Percentiles rank a stretch among this genome's conserved stretches.
phyloP scores from a whole-genome alignment of 2,329 filamentous ascomycete genomes.

The Colletotrichum sp. region DNA sequence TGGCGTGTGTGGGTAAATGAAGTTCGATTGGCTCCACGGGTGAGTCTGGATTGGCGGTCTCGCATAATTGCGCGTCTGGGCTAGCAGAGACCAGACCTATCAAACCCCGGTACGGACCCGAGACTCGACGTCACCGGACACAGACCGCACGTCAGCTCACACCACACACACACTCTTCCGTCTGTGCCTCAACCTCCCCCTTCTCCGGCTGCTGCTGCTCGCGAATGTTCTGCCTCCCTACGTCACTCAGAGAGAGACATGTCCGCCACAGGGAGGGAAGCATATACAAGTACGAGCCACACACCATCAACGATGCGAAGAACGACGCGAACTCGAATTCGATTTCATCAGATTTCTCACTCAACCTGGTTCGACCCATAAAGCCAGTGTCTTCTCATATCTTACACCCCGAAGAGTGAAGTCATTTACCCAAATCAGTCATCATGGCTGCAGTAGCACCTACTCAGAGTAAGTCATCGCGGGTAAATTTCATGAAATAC shows the following conservation, averaged over 20 bases:
- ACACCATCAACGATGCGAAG: neutral
- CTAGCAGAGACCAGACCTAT: slow-evolving; percentile 3
- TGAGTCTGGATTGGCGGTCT: slow-evolving; percentile 7
- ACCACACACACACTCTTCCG: neutral
- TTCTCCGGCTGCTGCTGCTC: neutral
- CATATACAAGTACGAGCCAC: neutral
- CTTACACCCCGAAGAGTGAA: neutral
- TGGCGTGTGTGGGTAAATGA: neutral
- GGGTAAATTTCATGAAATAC: neutral
- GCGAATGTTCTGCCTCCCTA: neutral
- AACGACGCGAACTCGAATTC: neutral
- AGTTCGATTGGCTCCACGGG: neutral
- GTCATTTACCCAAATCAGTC: neutral
- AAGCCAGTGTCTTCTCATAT: neutral
- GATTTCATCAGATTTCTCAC: neutral
- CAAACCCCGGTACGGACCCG: slow-evolving; percentile 3
- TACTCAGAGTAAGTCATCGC: neutral
- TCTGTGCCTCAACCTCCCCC: neutral
- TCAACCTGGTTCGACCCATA: neutral
- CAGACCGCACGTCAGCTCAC: slow-evolving; percentile 11
- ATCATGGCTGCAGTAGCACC: slow-evolving; percentile 5
- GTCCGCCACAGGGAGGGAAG: neutral
- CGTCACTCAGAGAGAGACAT: neutral
- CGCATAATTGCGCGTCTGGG: neutral
- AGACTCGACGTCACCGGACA: slow-evolving; percentile 16